Base-by-base conservation (phyloP, 169 alveolate species). In the Cystoisospora suis region DNA sequence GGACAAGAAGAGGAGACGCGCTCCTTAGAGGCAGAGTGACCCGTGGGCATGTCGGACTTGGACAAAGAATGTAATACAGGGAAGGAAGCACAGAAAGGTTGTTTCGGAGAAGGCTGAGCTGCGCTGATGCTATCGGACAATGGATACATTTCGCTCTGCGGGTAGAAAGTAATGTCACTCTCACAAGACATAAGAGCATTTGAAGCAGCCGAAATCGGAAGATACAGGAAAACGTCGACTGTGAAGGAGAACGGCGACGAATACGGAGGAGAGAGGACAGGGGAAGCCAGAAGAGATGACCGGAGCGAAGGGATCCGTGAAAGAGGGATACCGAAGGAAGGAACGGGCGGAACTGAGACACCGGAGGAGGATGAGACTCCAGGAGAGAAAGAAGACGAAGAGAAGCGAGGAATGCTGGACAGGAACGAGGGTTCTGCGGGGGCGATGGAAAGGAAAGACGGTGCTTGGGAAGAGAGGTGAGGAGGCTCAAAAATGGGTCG, bases 241-340 rank as follows among this genome's bases (percentile, higher is more conserved):
- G 42, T 5, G 7, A 65, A 5, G 9, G 77, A 65, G 77, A 65
- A 65, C 45, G 36, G 40, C 36, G 77, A 44, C 12, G n/a, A 65
- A 20, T 15, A 65, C 20, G 77, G 77, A 27, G 34, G 34, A 20
- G 77, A 65, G 5, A 12, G 40, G 5, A 65, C 45, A n/a, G 40
- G 27, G 40, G 77, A 15, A 65, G 77, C 40, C 36, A 65, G 34
- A 23, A 65, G 77, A 1, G 77, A 36, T 7, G 27, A 5, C 5
- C 77, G 38, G 20, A 65, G 44, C n/a, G 77, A 65, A 2, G 77
- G 77, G 40, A 65, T 65, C 42, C 77, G 77, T 44, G 77, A 12
- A 2, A 36, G 34, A 1, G 77, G 77, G 0, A 65, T 1, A 1
- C 77, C 77, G n/a, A 65, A 65, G 42, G 44, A 17, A 2, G 42